Base-by-base conservation (phyloP, 768 basidiomycete genomes). In the Rhodotorula sphaerocarpa region DNA sequence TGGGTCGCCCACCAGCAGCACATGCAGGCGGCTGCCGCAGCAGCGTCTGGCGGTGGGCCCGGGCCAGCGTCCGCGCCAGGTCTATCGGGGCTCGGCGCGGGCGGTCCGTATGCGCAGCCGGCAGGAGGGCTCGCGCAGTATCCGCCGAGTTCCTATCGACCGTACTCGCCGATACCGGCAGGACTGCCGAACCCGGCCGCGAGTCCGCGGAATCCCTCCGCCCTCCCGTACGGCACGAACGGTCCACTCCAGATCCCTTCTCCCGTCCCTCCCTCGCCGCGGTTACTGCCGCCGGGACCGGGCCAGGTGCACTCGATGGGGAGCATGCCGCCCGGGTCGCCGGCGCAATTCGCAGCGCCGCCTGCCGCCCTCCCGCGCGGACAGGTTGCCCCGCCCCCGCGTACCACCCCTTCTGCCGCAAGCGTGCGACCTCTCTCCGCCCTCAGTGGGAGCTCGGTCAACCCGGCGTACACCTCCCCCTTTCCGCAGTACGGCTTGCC, bases 1-100 rank as follows among this genome's bases (percentile, higher is more conserved):
- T 62, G 60, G 65, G 51, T 57, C 33, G 58, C 59, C 0, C 48
- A 55, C 3, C 65, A 66, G 28, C 65, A 66, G 23, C 59, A 33
- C 1, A 5, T 23, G 15, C 39, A 43, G 18, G 16, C 15, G 21
- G 4, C 31, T 25, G 28, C 41, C 43, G 5, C 50, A 51, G 30
- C 23, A 16, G 27, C 15, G 6, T 2, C 28, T 21, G 14, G 27
- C 27, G 0, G 46, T 36, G n/a, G n/a, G 25, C 45, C 56, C 7
- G 34, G 15, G 21, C 25, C 36, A 5, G 30, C n/a, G 21, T 28
- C 30, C 11, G n/a, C n/a, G n/a, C n/a, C n/a, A n/a, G n/a, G n/a
- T n/a, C n/a, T n/a, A n/a, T n/a, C n/a, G n/a, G n/a, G n/a, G n/a
- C n/a, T n/a, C n/a, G n/a, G n/a, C n/a, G n/a, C n/a, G n/a, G n/a